Percentiles rank a stretch among this genome's conserved stretches.
Evolutionary conservation across 2,329 filamentous ascomycete genomes (phyloP).

Genomic region (Fusarium nematophilum): DNA sequence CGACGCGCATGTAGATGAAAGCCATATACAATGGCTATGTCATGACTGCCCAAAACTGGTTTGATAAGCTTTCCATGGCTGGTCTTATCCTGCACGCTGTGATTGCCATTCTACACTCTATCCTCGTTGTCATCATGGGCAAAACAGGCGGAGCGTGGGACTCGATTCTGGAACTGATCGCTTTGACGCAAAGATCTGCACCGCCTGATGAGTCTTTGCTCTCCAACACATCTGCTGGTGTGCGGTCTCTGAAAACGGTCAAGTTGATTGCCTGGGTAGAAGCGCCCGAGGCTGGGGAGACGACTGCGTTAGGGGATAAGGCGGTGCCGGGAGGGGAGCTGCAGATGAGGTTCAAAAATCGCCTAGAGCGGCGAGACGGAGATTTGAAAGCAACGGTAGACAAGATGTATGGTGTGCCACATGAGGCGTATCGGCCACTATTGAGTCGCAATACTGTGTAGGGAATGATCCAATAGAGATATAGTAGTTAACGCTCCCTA

Average conservation of each 20-base stretch:
- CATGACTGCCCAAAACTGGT: background rate
- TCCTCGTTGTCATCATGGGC: background rate
- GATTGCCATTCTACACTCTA: background rate
- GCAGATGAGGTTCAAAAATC: background rate
- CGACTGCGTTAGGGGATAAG: background rate
- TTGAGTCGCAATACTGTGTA: too few relatives aligned
- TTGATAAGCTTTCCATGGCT: background rate
- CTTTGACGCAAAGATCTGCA: background rate
- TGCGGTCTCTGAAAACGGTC: background rate
- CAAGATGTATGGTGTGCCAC: background rate
- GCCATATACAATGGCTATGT: background rate
- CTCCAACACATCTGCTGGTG: background rate
- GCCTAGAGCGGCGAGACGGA: background rate
- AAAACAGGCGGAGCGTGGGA: background rate
- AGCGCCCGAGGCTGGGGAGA: background rate
- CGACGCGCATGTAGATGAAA: background rate
- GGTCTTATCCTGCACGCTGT: background rate
- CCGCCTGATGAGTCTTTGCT: background rate
- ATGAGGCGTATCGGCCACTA: background rate
- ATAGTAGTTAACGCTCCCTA: too few relatives aligned
- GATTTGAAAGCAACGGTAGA: background rate
- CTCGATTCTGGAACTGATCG: slow-evolving; percentile 3
- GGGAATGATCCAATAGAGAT: too few relatives aligned
- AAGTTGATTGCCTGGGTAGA: background rate
- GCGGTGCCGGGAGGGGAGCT: background rate